Evolutionary conservation across 1,284 basidiomycete species (phyloP), one percentile per base, ranked within the genome.

Genomic region (Ustilago loliicola): DNA sequence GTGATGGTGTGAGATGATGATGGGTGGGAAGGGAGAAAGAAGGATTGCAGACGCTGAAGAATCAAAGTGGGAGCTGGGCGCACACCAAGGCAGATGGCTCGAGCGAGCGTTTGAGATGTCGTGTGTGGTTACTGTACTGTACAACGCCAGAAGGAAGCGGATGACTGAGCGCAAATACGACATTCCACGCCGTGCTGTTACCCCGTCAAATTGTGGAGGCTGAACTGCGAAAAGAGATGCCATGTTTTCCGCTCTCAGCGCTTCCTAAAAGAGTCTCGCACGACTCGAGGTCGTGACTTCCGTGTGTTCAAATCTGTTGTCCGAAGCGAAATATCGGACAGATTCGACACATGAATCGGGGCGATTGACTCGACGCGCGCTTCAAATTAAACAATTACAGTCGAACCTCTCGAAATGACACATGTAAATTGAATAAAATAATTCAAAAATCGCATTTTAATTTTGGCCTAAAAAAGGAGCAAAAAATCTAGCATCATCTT

Each of bases 81-180:
- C 3, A 3, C 3, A 15, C 17, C 36, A 10, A 56, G 11, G n/a
- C n/a, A 36, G 60, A 21, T 47, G 57, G 59, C 32, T 58, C 57
- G 51, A 57, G 58, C 57, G 42, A 30, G 47, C 40, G 5, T 11
- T 48, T n/a, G 9, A 48, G 65, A 73, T 73, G 71, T 73, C 71
- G 61, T 68, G 71, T 73, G 66, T 34, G 50, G n/a, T n/a, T n/a
- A n/a, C n/a, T n/a, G n/a, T n/a, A n/a, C n/a, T n/a, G n/a, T n/a
- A n/a, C n/a, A n/a, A n/a, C n/a, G n/a, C n/a, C n/a, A n/a, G n/a
- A n/a, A n/a, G n/a, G n/a, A n/a, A n/a, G n/a, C n/a, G n/a, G n/a
- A n/a, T 40, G 34, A 54, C 60, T 61, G 61, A 62, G 61, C 61
- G 51, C 45, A 48, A 48, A 48, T 48, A 48, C 45, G 45, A 1